Evolutionary conservation across 371 early-diverging fungal species (phyloP).

Genomic region (Catenaria anguillulae): DNA sequence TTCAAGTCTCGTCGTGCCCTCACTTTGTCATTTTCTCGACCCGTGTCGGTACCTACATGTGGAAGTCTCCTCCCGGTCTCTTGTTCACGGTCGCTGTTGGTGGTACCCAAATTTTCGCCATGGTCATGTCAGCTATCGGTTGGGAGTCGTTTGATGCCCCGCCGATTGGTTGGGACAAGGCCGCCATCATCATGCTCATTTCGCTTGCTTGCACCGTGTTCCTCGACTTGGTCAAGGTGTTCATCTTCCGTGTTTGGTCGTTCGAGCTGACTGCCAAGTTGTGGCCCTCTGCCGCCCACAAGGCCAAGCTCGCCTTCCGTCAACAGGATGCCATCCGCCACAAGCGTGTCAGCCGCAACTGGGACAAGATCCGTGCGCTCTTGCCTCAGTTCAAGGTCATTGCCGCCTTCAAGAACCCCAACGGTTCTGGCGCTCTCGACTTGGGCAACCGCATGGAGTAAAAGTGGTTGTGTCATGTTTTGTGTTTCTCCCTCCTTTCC

Average conservation of each 20-base stretch:
- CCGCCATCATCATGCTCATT: conserved; percentile 42
- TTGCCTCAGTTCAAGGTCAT: neutral
- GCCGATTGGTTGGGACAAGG: conserved; percentile 39
- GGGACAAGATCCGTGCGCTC: neutral
- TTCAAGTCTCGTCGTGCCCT: conserved; percentile 78
- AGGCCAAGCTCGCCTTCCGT: neutral
- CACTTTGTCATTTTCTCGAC: conserved; percentile 96
- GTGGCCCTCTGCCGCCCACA: conserved; percentile 17
- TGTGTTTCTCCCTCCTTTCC: no score
- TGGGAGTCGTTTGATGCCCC: conserved; percentile 9
- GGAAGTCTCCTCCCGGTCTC: conserved; percentile 63
- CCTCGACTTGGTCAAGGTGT: conserved; percentile 73
- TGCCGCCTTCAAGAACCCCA: neutral
- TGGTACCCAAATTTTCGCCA: conserved; percentile 81
- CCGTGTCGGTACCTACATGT: conserved; percentile 75
- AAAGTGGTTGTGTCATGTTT: no score
- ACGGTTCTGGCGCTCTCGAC: neutral
- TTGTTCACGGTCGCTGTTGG: conserved; percentile 63
- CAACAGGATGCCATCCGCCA: neutral
- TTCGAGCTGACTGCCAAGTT: conserved; percentile 27
- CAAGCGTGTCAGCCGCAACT: neutral
- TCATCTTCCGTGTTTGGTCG: conserved; percentile 54
- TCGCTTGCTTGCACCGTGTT: conserved; percentile 57
- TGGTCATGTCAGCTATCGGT: conserved; percentile 71
- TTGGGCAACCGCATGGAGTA: neutral